Evolutionary conservation across 2,329 filamentous ascomycete genomes (phyloP), one percentile per base, ranked within the genome.

Genomic region (Sclerotinia spermophila): DNA sequence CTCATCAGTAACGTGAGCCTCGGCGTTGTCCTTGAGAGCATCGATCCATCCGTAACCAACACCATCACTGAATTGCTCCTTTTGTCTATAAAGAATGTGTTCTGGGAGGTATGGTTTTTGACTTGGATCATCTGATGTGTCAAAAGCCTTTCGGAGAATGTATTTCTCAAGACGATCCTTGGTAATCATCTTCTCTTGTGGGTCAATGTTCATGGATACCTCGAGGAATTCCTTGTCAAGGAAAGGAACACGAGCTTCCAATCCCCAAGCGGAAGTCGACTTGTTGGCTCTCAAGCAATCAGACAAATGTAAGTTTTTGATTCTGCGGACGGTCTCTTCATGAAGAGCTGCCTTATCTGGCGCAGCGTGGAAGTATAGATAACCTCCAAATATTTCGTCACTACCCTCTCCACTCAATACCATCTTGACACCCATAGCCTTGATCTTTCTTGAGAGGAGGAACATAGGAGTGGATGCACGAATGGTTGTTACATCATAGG

Each of bases 31-130:
- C 87, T 97, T 98, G 78, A 99, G 89, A 10, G 90, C 92, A 79
- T 99, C 96, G 80, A 99, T 99, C 96, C 96, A 99, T 74, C 96
- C 94, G 84, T 99, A 99, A 71, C 96, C 96, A 71, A 99, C 96
- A 80, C 96, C 96, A 79, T 99, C 96, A 71, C 92, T 96, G 86
- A 99, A 99, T 84, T 99, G 96, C 85, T 99, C 96, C 89, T 99
- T 99, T 83, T 99, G 96, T 80, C 96, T 88, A 92, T 93, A 99
- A 70, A 99, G 89, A 77, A 99, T 99, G 81, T 94, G 89, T 27
- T 97, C 90, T 11, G 96, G 96, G n/a, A 99, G 89, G 84, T 98
- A 99, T 15, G 96, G 90, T 76, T 92, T 83, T 64, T 86, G 87
- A 62, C 86, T 89, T 24, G 94, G 93, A 82, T 97, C 92, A 79